Conservation (phyloP, 345 rosid species). For the Limnanthes douglasii region DNA sequence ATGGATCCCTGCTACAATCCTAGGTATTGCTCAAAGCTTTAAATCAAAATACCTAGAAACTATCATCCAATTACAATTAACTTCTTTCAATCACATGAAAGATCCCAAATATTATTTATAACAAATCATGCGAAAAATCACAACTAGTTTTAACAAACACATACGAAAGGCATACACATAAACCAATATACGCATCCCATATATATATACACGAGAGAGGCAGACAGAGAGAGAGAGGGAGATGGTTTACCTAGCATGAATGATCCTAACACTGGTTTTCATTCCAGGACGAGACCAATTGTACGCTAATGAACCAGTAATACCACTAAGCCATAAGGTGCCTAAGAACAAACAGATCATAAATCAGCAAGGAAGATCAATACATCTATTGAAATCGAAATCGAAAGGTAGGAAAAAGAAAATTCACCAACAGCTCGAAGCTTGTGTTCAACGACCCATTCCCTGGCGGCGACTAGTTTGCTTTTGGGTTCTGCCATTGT, state of each 20-base stretch:
- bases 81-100: no score
- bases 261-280: constrained; percentile 94
- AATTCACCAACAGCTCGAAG: constrained; percentile 79
- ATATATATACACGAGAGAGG: no score
- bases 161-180: no score
- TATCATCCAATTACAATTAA: no score
- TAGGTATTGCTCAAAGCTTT: no score
- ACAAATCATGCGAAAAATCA: no score
- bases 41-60: no score
- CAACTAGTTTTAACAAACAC: no score
- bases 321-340: constrained; percentile 78
- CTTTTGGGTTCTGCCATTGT: constrained; percentile 58
- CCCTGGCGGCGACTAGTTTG: constrained; percentile 41
- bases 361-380: not conserved
- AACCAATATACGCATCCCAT: no score
- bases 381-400: not conserved
- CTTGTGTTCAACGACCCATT: constrained; percentile 82
- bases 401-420: not conserved
- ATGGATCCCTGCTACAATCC: no score
- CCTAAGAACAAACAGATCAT: constrained; percentile 18
- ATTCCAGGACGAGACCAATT: constrained; percentile 92
- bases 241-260: constrained; percentile 65
- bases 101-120: no score
- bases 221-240: no score
- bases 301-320: constrained; percentile 75